A percentile compares a stretch with the other conserved stretches of the same genome.
Evolutionary conservation across 495 filamentous ascomycete species (phyloP).

Genomic region (Xylaria palmicola): DNA sequence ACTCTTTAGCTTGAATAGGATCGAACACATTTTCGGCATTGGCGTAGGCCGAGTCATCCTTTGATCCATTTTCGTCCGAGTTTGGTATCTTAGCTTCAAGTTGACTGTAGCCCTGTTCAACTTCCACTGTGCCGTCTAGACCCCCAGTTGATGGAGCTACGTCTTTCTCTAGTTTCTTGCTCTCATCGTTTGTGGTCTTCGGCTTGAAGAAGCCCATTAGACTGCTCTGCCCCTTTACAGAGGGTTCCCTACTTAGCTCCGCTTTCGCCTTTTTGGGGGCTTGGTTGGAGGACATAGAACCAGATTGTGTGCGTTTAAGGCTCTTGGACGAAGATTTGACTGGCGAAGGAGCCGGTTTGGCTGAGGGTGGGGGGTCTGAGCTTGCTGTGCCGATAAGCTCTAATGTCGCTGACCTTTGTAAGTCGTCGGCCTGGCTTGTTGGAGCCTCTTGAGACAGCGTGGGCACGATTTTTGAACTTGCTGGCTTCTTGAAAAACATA

Average conservation of each 20-base stretch:
- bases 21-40: slow-evolving; percentile 54
- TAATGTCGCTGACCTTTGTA: background rate
- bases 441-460: slow-evolving; percentile 19
- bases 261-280: slow-evolving; percentile 43
- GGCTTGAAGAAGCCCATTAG: slow-evolving; percentile 83
- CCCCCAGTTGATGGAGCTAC: slow-evolving; percentile 6
- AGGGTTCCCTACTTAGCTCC: slow-evolving; percentile 32
- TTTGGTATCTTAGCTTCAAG: background rate
- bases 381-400: slow-evolving; percentile 11
- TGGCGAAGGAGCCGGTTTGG: slow-evolving; percentile 15
- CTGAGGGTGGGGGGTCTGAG: slow-evolving; percentile 17
- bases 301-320: slow-evolving; percentile 37
- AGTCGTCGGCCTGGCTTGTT: slow-evolving; percentile 1
- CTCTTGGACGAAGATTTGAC: slow-evolving; percentile 18
- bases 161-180: background rate
- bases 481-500: slow-evolving; percentile 72
- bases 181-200: slow-evolving; percentile 32
- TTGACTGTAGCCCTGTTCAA: slow-evolving; percentile 2
- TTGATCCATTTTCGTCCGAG: background rate
- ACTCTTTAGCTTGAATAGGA: slow-evolving; percentile 72
- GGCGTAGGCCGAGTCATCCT: background rate
- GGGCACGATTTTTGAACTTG: slow-evolving; percentile 15
- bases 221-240: slow-evolving; percentile 64
- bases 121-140: slow-evolving; percentile 17
- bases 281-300: slow-evolving; percentile 22